phyloP scores from a whole-genome alignment of 768 basidiomycete species.

The Tylopilus sp. region DNA sequence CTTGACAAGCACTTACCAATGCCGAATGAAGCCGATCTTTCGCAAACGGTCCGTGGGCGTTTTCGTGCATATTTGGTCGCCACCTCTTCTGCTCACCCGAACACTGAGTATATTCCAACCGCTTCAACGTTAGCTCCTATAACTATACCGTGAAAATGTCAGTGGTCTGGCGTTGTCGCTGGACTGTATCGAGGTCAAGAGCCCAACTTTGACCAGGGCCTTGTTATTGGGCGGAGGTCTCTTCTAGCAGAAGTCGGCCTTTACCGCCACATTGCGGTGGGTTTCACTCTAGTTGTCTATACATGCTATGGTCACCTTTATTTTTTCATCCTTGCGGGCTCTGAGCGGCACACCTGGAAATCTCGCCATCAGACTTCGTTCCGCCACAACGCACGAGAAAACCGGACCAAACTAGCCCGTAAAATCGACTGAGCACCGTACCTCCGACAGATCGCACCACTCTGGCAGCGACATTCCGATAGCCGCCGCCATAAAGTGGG shows the following conservation, averaged over 20 bases:
- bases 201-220: background rate
- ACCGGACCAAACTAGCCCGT: background rate
- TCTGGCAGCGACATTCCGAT: background rate
- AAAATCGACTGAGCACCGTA: background rate
- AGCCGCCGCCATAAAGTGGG: background rate
- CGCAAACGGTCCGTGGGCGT: too few species aligned
- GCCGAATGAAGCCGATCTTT: too few species aligned
- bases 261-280: background rate
- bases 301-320: background rate
- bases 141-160: too few species aligned
- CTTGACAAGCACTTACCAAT: too few species aligned
- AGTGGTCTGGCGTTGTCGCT: background rate
- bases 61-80: too few species aligned
- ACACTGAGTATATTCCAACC: too few species aligned
- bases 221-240: background rate
- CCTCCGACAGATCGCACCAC: background rate
- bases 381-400: background rate
- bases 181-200: background rate
- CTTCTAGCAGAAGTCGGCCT: background rate
- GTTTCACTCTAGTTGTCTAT: background rate
- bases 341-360: background rate
- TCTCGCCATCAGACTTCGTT: too few species aligned
- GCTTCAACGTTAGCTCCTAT: too few species aligned
- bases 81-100: background rate
- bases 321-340: background rate